Base-by-base conservation (phyloP, 1,284 basidiomycete genomes). In the Wallemia hederae region DNA sequence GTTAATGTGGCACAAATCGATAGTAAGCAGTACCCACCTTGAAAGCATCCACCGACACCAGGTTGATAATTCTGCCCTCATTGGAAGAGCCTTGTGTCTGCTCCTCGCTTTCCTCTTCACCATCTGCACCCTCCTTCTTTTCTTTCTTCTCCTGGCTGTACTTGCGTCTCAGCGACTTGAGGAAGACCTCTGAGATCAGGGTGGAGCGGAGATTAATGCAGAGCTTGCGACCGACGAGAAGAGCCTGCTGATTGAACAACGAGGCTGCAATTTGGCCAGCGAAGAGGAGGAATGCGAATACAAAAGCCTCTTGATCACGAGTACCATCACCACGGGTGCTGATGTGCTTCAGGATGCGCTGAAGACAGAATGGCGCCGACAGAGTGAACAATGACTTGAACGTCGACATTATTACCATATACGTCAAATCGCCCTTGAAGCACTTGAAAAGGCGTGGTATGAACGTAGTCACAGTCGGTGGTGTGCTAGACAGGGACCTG, bases 41-140 rank as follows among this genome's bases (percentile, higher is more conserved):
- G 66, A 74, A 76, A 1, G 75, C 74, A 66, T 78, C 77, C 33
- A 75, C 73, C 1, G 73, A 72, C 55, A 78, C 74, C 31, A 78
- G 67, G 64, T 78, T 77, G 60, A 73, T 70, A 58, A 78, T 73
- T 65, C 75, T 74, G 34, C 76, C 76, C 60, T 74, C 74, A 9
- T 68, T 70, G 0, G 73, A 49, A n/a, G 39, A 49, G 39, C 14
- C 22, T 5, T 7, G 5, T 49, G 39, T 15, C 5, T 22, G 5
- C 22, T 49, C 39, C 39, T 49, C 22, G 22, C 39, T 49, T n/a
- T 49, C 39, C n/a, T 49, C 72, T 11, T 67, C 67, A 1, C 66
- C 66, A 24, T 65, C 59, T 1, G 61, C 61, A 1, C 62, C 60
- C n/a, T 67, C 67, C 1, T 66, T 65, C 14, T 63, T 60, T 17